Conservation (phyloP, 208 protist genomes). For the Leishmania gerbilli region DNA sequence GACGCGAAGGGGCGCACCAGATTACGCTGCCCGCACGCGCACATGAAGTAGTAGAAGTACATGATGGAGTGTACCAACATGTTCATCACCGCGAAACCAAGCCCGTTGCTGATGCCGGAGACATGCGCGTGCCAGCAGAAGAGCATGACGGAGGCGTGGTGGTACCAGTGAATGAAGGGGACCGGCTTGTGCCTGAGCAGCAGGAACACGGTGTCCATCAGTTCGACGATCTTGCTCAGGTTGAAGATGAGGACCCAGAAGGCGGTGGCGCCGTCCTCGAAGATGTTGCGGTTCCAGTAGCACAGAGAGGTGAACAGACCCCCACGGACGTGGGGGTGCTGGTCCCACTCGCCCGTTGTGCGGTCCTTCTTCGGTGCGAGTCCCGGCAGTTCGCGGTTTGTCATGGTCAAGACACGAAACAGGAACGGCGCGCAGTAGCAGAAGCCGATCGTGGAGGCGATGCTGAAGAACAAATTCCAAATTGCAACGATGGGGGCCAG, state of each 20-base stretch:
- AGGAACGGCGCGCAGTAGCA: slow-evolving; percentile 56
- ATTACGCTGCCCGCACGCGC: slow-evolving; percentile 52
- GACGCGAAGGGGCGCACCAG: slow-evolving; percentile 71
- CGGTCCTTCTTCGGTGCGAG: slow-evolving; percentile 33
- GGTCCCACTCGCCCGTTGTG: slow-evolving; percentile 25
- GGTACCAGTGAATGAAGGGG: slow-evolving; percentile 92
- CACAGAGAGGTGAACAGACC: slow-evolving; percentile 62
- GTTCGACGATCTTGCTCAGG: slow-evolving; percentile 83
- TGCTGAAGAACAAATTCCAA: slow-evolving; percentile 81
- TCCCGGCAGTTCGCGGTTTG: slow-evolving; percentile 30
- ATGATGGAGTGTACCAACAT: slow-evolving; percentile 93
- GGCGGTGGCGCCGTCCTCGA: slow-evolving; percentile 49
- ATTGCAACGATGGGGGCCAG: slow-evolving; percentile 37
- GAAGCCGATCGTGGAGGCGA: slow-evolving; percentile 62
- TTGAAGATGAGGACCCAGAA: slow-evolving; percentile 77
- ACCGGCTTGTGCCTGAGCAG: slow-evolving; percentile 77
- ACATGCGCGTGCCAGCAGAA: slow-evolving; percentile 89
- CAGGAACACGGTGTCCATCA: slow-evolving; percentile 85
- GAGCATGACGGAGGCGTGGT: slow-evolving; percentile 91
- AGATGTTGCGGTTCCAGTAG: slow-evolving; percentile 47
- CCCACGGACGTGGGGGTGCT: slow-evolving; percentile 37
- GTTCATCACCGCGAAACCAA: slow-evolving; percentile 93
- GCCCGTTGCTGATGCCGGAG: slow-evolving; percentile 50
- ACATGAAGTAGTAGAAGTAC: slow-evolving; percentile 95
- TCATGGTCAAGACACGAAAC: slow-evolving; percentile 26